phyloP scores from a whole-genome alignment of 108 stramenopile genomes.

The Discostella stelligeroides region DNA sequence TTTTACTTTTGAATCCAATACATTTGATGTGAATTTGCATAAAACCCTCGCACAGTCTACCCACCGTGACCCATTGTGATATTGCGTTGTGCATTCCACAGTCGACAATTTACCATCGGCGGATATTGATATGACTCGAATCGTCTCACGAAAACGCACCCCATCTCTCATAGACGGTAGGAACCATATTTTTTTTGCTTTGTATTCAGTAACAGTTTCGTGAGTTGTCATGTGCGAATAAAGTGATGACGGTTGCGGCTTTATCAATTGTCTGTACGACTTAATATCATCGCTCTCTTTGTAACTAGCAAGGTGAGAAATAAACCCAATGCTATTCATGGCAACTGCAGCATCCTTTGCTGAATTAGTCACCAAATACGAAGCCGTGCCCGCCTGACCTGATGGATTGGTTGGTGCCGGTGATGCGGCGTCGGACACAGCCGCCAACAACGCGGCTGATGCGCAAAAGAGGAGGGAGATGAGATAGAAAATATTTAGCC shows the following conservation, averaged over 20 bases:
- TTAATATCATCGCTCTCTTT: constrained; percentile 29
- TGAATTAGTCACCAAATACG: neutral
- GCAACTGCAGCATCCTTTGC: constrained; percentile 42
- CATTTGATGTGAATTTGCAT: constrained; percentile 24
- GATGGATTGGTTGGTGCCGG: no score
- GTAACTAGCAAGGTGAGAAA: constrained; percentile 15
- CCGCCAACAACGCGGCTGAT: no score
- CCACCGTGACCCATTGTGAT: constrained; percentile 33
- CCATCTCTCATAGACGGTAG: constrained; percentile 15
- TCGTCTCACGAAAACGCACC: constrained; percentile 35
- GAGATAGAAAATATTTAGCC: no score
- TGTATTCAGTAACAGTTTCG: constrained; percentile 39
- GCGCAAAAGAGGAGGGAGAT: no score
- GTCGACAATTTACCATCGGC: constrained; percentile 24
- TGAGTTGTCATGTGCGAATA: constrained; percentile 11
- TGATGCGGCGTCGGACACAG: no score
- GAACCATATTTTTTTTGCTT: constrained; percentile 30
- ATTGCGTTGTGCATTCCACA: constrained; percentile 38
- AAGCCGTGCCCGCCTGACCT: neutral
- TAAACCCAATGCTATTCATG: constrained; percentile 34
- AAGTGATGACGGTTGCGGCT: neutral
- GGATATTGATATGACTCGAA: constrained; percentile 25
- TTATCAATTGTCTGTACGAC: constrained; percentile 27
- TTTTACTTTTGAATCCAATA: no score
- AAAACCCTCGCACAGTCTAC: constrained; percentile 31